phyloP scores from a whole-genome alignment of 306 rosid genomes.

The Cicer pinnatifidum region DNA sequence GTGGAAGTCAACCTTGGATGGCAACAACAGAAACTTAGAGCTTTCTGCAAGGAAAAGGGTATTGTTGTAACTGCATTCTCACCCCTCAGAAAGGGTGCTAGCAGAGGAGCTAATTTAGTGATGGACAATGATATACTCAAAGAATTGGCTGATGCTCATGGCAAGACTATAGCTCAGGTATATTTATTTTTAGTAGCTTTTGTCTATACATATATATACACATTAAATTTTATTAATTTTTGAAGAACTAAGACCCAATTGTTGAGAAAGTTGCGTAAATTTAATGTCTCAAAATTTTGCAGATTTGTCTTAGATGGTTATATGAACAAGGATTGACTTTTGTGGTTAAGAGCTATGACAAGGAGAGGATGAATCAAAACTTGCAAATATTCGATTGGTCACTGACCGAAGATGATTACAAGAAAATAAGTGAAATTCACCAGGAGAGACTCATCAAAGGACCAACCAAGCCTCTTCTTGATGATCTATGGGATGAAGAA shows the following conservation, averaged over 20 bases:
- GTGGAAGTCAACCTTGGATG: constrained; percentile 54
- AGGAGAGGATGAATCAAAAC: constrained; percentile 57
- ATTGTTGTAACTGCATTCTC: constrained; percentile 52
- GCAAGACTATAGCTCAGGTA: constrained; percentile 56
- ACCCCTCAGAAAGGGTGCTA: constrained; percentile 55
- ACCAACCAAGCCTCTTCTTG: constrained; percentile 58
- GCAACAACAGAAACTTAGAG: constrained; percentile 52
- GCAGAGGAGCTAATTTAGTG: constrained; percentile 48
- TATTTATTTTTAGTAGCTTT: too few relatives aligned
- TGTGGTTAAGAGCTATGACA: constrained; percentile 56
- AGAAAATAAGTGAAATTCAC: constrained; percentile 50
- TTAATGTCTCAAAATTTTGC: not conserved
- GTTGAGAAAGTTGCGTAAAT: not conserved
- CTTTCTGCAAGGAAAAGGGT: constrained; percentile 50
- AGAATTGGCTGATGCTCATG: constrained; percentile 51
- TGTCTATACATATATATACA: too few relatives aligned
- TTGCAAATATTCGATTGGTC: constrained; percentile 53
- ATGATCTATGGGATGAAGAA: constrained; percentile 57
- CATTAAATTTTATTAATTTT: too few relatives aligned
- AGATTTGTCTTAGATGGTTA: constrained; percentile 56
- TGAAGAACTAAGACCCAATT: too few relatives aligned
- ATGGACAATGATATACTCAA: constrained; percentile 53
- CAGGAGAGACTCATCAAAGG: constrained; percentile 57
- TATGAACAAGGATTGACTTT: constrained; percentile 52
- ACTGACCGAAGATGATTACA: constrained; percentile 46